Evolutionary conservation across 169 alveolate genomes (phyloP).

Genomic region (Eimeria maxima): DNA sequence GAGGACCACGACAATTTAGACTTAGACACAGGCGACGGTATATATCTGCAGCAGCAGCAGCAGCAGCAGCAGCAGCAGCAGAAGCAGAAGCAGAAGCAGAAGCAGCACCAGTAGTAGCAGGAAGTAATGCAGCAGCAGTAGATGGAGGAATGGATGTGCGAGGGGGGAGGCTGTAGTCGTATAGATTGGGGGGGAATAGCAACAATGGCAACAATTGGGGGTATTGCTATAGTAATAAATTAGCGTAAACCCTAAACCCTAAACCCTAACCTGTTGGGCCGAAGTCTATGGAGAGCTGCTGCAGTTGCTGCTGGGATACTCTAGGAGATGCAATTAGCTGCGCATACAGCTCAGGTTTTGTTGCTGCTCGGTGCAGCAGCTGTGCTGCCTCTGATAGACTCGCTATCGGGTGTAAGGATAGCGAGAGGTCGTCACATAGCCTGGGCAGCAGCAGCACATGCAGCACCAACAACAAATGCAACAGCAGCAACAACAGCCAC

Average conservation of each 20-base stretch:
- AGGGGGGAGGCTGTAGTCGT: no score
- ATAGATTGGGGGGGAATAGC: no score
- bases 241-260: neutral
- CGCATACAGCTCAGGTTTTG: slow-evolving; percentile 41
- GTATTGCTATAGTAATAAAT: no score
- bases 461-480: no score
- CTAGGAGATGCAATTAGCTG: slow-evolving; percentile 20
- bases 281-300: slow-evolving; percentile 15
- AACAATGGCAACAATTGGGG: no score
- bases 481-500: no score
- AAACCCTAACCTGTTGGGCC: slow-evolving; percentile 9
- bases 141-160: no score
- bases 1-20: slow-evolving; percentile 1
- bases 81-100: no score
- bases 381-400: slow-evolving; percentile 20
- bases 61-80: no score
- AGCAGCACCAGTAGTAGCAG: no score
- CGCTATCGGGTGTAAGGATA: slow-evolving; percentile 13
- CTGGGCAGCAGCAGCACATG: no score
- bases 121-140: no score
- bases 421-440: slow-evolving; percentile 38
- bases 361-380: slow-evolving; percentile 39
- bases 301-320: slow-evolving; percentile 30
- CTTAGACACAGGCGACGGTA: slow-evolving; percentile 8
- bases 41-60: slow-evolving; percentile 24